phyloP scores from a whole-genome alignment of 495 filamentous ascomycete genomes.

The Sabuloglossum arenarium region DNA sequence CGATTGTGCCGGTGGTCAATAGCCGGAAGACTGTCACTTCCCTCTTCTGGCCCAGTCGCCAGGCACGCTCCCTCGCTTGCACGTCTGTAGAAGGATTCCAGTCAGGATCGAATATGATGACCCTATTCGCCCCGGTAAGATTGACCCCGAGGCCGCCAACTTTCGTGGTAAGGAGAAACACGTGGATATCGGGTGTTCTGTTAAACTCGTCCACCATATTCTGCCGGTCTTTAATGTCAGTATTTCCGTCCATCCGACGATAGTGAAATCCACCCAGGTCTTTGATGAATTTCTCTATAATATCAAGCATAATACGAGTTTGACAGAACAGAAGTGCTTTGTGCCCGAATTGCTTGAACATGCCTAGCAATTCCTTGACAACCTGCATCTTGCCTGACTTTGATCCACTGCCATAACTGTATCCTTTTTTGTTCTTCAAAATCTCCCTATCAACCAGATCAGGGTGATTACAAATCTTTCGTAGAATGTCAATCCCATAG shows the following conservation, averaged over 20 bases:
- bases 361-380: constrained; percentile 55
- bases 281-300: constrained; percentile 61
- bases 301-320: constrained; percentile 80
- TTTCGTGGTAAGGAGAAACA: constrained; percentile 86
- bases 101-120: constrained; percentile 94
- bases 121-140: constrained; percentile 79
- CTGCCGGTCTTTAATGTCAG: constrained; percentile 64
- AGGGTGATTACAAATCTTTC: constrained; percentile 95
- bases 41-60: constrained; percentile 84
- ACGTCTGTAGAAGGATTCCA: constrained; percentile 93
- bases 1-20: constrained; percentile 93
- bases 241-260: constrained; percentile 82
- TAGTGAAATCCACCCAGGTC: constrained; percentile 49
- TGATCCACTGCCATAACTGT: constrained; percentile 47
- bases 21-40: constrained; percentile 87
- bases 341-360: constrained; percentile 74
- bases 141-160: constrained; percentile 90
- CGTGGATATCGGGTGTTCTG: constrained; percentile 48
- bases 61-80: constrained; percentile 89
- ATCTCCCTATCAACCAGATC: constrained; percentile 53
- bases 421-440: constrained; percentile 32
- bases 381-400: constrained; percentile 95
- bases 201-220: constrained; percentile 83
- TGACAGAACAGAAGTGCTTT: constrained; percentile 86
- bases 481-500: constrained; percentile 73